Conservation (phyloP, 139 green algal genomes). For the Coelastrella sp. region DNA sequence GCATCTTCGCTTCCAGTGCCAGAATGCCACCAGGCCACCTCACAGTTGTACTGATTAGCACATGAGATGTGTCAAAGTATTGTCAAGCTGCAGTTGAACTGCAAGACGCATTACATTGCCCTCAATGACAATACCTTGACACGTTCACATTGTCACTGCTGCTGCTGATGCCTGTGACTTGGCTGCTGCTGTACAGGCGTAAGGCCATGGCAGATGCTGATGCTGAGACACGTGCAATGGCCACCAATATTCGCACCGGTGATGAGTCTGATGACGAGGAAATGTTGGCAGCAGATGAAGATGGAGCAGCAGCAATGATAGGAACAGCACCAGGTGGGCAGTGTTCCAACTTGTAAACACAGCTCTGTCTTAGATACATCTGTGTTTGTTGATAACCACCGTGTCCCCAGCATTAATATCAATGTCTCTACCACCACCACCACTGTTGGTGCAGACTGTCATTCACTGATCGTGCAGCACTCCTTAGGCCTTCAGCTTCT, state of each 20-base stretch:
- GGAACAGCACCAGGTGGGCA: background rate
- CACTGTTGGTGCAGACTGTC: too few species aligned
- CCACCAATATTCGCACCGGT: constrained; percentile 10
- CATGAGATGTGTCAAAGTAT: too few species aligned
- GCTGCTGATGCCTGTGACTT: background rate
- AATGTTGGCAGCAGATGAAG: background rate
- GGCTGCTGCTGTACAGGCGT: constrained; percentile 46
- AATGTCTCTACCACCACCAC: too few species aligned
- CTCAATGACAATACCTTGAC: background rate
- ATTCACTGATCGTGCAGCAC: too few species aligned
- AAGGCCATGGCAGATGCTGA: constrained; percentile 58
- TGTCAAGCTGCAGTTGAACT: background rate
- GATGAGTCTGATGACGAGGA: constrained; percentile 1
- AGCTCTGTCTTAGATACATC: too few species aligned
- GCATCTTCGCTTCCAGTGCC: too few species aligned
- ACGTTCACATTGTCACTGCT: background rate
- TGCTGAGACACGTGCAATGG: constrained; percentile 72
- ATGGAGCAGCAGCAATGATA: background rate
- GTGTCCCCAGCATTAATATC: too few species aligned
- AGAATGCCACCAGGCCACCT: too few species aligned
- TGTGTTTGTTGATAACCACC: too few species aligned
- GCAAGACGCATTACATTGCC: background rate
- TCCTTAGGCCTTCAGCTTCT: too few species aligned
- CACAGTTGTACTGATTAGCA: too few species aligned
- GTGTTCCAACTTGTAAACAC: background rate